Percentiles rank a stretch among this genome's conserved stretches.
Evolutionary conservation across 164 flowering plant genomes (phyloP).

Genomic region (Taxillus chinensis): DNA sequence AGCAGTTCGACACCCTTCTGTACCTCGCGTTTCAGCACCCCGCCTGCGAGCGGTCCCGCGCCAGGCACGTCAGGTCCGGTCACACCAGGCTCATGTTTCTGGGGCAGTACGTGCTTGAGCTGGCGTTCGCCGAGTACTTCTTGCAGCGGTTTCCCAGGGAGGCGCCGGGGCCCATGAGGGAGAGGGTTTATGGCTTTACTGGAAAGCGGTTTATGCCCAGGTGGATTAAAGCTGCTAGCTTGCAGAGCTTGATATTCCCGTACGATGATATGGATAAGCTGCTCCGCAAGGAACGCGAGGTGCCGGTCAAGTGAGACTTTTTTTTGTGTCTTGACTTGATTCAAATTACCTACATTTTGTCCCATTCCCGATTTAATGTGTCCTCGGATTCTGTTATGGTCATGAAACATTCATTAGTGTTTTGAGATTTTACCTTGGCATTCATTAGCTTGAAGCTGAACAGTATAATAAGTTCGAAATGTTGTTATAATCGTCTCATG

Average conservation of each 20-base stretch:
- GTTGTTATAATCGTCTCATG: no score
- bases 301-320: conserved; percentile 77
- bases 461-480: no score
- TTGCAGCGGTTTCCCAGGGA: conserved; percentile 97
- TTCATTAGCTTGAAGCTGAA: no score
- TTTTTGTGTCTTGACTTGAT: not conserved
- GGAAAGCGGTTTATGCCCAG: conserved; percentile 82
- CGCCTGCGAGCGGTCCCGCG: conserved; percentile 61
- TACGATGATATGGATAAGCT: conserved; percentile 87
- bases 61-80: conserved; percentile 69
- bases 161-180: conserved; percentile 93
- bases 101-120: conserved; percentile 88
- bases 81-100: conserved; percentile 82
- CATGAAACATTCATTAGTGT: no score
- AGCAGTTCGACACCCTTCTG: conserved; percentile 82
- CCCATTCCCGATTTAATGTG: no score
- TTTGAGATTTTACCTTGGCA: no score
- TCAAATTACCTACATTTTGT: no score
- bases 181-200: conserved; percentile 79
- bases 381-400: no score
- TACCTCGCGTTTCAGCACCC: conserved; percentile 96
- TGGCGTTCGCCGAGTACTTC: conserved; percentile 73
- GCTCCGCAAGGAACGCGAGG: conserved; percentile 62
- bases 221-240: conserved; percentile 94
- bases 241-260: conserved; percentile 91